Evolutionary conservation across 129 eudicot species (phyloP), one percentile per base, ranked within the genome.

Genomic region (Calendula officinalis): DNA sequence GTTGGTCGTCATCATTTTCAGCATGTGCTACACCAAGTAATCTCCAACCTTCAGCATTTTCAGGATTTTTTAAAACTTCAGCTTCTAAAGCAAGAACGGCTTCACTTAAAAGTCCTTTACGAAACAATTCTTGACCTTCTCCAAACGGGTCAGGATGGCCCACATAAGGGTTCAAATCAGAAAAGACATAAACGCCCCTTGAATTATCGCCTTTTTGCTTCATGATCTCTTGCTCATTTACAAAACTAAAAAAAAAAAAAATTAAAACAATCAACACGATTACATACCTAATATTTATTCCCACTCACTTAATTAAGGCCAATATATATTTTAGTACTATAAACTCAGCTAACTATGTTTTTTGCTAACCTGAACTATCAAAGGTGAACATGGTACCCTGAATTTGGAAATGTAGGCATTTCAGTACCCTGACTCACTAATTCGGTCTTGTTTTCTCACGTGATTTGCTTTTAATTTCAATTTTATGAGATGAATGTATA

Each of bases 61-160:
- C 91, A 34, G 98, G 89, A 71, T 92, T 92, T 78, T 92, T 92
- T 60, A 92, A 60, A 64, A 92, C 96, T 77, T 92, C 98, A 43
- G 98, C 98, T 77, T 92, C 98, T 74, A 88, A 75, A 71, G 98
- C 98, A 85, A 92, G 98, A 74, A 92, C 98, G 33, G 98, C 98
- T 80, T 92, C 98, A 83, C 98, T 92, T 82, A 92, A 59, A 57
- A 92, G 88, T 59, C 96, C 98, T 75, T 83, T 92, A 53, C 98
- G 83, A 47, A 92, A 92, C 54, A 92, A 79, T 39, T 92, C 95
- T 56, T 92, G 98, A 15, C 98, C 98, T 88, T 92, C 96, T 77
- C 79, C 85, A 75, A 92, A 37, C 41, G 98, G 98, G 73, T 92
- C 84, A 39, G 96, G 98, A 56, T 85, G 98, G 67, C 98, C 98